Evolutionary conservation across 2,329 filamentous ascomycete species (phyloP), one percentile per base, ranked within the genome.

Genomic region (Penicillium sp.): DNA sequence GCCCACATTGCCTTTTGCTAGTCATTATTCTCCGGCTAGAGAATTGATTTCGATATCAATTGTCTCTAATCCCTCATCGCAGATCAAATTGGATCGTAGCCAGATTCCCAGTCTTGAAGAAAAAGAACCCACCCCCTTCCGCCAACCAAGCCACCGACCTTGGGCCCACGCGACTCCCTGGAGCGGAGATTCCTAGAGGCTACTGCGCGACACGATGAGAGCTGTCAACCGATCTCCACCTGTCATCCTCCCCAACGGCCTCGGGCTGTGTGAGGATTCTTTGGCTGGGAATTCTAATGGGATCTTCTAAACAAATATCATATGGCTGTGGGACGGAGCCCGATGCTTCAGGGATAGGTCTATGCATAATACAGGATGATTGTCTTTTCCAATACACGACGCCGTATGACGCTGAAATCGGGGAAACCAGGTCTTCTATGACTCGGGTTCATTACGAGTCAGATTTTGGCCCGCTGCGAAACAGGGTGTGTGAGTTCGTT

Each of bases 361-460:
- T 23, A 49, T 49, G 47, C 18, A 15, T 45, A 18, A 33, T 50
- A 45, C 41, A 50, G 8, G 47, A 43, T 39, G 6, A 39, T 38
- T n/a, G 18, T 26, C 24, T 26, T 23, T 10, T 31, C 38, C 24
- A 36, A 21, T 36, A 21, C 31, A 31, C 24, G 34, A 46, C 53
- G 53, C 53, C 53, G 43, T 31, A 18, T 34, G 44, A 50, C 52
- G 53, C 53, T 49, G 10, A 23, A 41, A 41, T 24, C 4, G 15
- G 15, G 38, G 7, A 29, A 9, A 10, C 7, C 7, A 8, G 28
- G 7, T 29, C 10, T 29, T 29, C 28, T 44, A 18, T 38, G 39
- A 51, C 47, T 54, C 47, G 39, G 43, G 33, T 42, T 33, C 44
- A 33, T 47, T 15, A 49, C 43, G 47, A 53, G 51, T 45, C 44